Evolutionary conservation across 1,284 basidiomycete genomes (phyloP), one percentile per base, ranked within the genome.

Genomic region (Puccinia sorghi): DNA sequence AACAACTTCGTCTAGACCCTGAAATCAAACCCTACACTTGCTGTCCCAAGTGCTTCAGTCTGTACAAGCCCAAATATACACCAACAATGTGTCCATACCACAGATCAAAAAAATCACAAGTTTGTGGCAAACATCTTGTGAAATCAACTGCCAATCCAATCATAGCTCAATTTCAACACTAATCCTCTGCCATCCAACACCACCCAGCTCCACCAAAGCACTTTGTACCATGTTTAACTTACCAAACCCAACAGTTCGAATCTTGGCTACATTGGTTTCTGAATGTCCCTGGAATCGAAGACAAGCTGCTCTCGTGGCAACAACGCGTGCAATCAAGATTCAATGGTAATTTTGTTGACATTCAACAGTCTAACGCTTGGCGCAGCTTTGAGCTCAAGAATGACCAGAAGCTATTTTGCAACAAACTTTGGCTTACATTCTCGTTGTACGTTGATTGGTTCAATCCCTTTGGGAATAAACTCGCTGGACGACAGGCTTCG

Each of bases 361-460:
- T 64, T 43, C 63, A 64, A 64, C 63, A 64, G 43, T 64, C 63
- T 13, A 64, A 43, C 22, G 63, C 63, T 43, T 64, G 63, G 63
- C 39, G 17, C 15, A 37, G 39, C 22, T 64, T 64, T 43, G 20
- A 64, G 25, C 37, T 41, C 63, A 64, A 17, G 43, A 48, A 43
- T 12, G 15, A 66, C 32, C 63, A 39, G 12, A 39, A n/a, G 39
- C 39, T 22, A 41, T 66, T 20, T 1, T 8, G 32, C 32, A 32
- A 32, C 32, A 32, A 32, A 32, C 32, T 32, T 32, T 32, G 32
- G 2, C 32, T 32, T 32, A 32, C 32, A 1, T 32, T 32, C 32
- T 32, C 32, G 1, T 32, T 32, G 4, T 32, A 32, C 4, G 4
- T 32, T 2, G 32, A 32, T 32, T 32, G 32, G 32, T 32, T 32